phyloP scores from a whole-genome alignment of 306 rosid genomes.

The Corylus heterophylla region DNA sequence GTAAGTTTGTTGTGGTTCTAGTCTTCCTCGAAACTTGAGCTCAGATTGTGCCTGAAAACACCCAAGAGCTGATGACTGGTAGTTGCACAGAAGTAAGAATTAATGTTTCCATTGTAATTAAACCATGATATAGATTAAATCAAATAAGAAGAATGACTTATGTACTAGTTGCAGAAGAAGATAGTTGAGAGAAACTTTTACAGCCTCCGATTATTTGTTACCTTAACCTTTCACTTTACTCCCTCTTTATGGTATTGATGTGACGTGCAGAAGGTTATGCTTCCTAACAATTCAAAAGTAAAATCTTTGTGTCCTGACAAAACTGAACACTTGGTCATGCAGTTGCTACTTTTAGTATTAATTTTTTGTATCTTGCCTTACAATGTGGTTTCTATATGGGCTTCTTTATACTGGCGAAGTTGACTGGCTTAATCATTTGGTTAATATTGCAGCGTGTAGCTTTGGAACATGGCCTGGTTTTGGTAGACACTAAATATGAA shows the following conservation, averaged over 20 bases:
- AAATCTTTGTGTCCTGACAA: neutral
- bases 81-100: neutral
- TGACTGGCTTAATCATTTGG: constrained; percentile 25
- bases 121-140: neutral
- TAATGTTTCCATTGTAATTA: neutral
- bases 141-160: no score
- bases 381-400: constrained; percentile 3
- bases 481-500: constrained; percentile 95
- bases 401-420: neutral
- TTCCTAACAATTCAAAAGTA: neutral
- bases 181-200: neutral
- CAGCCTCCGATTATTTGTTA: neutral
- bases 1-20: neutral
- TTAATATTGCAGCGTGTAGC: constrained; percentile 73
- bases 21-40: neutral
- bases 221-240: neutral
- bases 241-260: neutral
- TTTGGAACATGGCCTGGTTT: constrained; percentile 85
- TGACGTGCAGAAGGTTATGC: neutral
- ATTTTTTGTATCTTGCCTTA: constrained; percentile 6
- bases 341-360: neutral
- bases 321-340: neutral
- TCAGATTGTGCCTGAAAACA: neutral
- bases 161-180: neutral
- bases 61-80: neutral